Conservation (phyloP, 73 alveolate species). For the Paramecium sexaurelia region DNA sequence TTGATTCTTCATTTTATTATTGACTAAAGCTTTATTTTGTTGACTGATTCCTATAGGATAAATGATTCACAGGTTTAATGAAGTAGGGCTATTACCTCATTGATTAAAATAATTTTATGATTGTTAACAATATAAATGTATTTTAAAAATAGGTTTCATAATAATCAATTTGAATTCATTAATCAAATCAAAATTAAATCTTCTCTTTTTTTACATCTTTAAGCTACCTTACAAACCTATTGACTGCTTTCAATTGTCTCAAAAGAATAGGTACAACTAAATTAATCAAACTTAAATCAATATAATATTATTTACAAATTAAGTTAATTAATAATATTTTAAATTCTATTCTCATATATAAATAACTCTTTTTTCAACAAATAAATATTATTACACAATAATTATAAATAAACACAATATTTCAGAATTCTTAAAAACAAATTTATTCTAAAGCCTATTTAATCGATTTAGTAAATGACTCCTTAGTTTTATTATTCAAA, state of each 20-base stretch:
- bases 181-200: background rate
- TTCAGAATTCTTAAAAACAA: background rate
- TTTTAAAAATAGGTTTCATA: background rate
- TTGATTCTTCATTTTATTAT: background rate
- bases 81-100: conserved; percentile 35
- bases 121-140: background rate
- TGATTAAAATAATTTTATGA: background rate
- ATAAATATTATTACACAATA: background rate
- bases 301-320: too few relatives aligned
- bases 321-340: too few relatives aligned
- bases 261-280: too few relatives aligned
- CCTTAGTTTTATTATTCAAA: background rate
- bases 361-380: too few relatives aligned
- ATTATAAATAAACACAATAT: background rate
- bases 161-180: background rate
- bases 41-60: background rate
- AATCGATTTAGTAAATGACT: background rate
- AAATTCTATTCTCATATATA: too few relatives aligned
- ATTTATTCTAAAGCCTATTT: background rate
- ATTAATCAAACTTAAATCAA: too few relatives aligned
- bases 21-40: background rate
- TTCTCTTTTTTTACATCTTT: background rate
- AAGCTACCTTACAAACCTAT: too few relatives aligned
- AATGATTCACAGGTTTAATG: conserved; percentile 14
- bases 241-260: too few relatives aligned